Evolutionary conservation across 768 basidiomycete genomes (phyloP).

Genomic region (Rhizopogon vinicolor): DNA sequence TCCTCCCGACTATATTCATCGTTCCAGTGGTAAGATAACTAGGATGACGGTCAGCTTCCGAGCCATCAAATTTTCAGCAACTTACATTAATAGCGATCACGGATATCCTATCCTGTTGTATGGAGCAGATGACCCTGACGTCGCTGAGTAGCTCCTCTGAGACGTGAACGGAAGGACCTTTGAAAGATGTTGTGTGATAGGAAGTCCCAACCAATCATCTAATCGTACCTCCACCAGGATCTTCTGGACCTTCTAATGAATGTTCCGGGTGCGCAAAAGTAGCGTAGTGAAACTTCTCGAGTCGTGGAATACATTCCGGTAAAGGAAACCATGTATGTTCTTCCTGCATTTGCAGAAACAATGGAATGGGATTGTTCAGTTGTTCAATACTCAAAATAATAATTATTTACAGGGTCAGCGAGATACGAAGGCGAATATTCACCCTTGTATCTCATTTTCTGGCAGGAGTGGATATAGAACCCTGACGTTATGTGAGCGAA

Average conservation of each 20-base stretch:
- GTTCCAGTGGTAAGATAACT: conserved; percentile 25
- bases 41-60: conserved; percentile 6
- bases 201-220: not conserved
- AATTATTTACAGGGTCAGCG: conserved; percentile 66
- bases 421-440: conserved; percentile 89
- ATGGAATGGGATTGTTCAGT: conserved; percentile 1
- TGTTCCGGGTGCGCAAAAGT: conserved; percentile 63
- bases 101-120: conserved; percentile 13
- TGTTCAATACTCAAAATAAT: not conserved
- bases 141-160: conserved; percentile 17
- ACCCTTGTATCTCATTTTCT: conserved; percentile 95
- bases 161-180: conserved; percentile 1
- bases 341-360: conserved; percentile 42
- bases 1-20: conserved; percentile 25
- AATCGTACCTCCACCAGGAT: conserved; percentile 21
- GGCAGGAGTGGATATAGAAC: conserved; percentile 88
- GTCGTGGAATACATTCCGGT: conserved; percentile 46
- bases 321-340: conserved; percentile 76
- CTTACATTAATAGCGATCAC: conserved; percentile 24
- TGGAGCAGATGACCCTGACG: conserved; percentile 19
- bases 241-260: conserved; percentile 35
- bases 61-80: not conserved
- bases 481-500: conserved; percentile 40
- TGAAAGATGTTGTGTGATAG: not conserved
- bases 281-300: conserved; percentile 67